phyloP scores from a whole-genome alignment of 169 alveolate genomes.

The Sarcocystis neurona region DNA sequence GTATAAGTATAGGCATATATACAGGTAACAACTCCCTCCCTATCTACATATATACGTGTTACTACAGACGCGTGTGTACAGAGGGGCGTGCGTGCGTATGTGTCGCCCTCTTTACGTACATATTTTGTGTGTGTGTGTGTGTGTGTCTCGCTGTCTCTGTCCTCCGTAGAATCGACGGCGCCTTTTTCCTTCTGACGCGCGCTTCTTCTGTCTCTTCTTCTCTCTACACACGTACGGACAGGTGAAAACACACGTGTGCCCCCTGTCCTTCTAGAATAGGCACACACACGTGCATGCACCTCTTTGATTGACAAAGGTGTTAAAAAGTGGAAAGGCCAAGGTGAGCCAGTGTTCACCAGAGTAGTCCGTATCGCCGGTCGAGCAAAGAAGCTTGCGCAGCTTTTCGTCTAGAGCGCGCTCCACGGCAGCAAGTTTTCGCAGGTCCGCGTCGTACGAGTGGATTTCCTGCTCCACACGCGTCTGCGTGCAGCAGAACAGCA shows the following conservation, averaged over 20 bases:
- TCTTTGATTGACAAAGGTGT: neutral
- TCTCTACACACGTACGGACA: neutral
- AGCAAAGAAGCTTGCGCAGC: constrained; percentile 53
- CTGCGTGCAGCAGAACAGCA: too few relatives aligned
- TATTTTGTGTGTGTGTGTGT: too few relatives aligned
- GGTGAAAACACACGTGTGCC: neutral
- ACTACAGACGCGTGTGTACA: too few relatives aligned
- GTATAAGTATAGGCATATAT: too few relatives aligned
- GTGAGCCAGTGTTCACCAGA: constrained; percentile 33
- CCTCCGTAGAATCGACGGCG: too few relatives aligned
- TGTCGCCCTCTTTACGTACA: too few relatives aligned
- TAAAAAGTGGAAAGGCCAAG: neutral
- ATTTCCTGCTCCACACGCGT: constrained; percentile 37
- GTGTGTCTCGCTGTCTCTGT: too few relatives aligned
- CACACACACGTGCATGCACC: neutral
- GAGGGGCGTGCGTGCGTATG: too few relatives aligned
- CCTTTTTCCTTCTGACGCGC: too few relatives aligned
- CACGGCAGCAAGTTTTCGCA: constrained; percentile 44
- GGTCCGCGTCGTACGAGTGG: constrained; percentile 55
- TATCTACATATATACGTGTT: too few relatives aligned
- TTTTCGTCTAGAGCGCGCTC: constrained; percentile 55
- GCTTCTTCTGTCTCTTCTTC: too few relatives aligned
- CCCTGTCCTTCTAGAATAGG: neutral
- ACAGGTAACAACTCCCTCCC: too few relatives aligned
- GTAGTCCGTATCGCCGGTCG: constrained; percentile 63